Conservation (phyloP, 805 yeast genomes). For the Lachancea thermotolerans region DNA sequence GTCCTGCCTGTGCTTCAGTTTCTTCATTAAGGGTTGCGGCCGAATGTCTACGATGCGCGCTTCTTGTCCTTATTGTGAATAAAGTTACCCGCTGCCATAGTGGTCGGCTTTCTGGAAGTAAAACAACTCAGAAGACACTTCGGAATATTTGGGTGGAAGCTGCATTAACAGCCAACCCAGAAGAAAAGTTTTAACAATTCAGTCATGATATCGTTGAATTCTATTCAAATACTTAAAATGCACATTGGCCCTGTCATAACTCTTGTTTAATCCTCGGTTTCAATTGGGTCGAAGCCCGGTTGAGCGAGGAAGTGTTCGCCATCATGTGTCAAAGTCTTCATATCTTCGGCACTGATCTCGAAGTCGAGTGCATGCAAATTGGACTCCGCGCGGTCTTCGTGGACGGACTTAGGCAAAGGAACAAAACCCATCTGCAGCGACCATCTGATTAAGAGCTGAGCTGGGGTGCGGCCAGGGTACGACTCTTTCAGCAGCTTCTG, state of each 20-base stretch:
- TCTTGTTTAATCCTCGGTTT: not conserved
- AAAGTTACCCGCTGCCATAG: too few relatives aligned
- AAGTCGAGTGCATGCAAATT: slow-evolving; percentile 41
- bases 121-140: too few relatives aligned
- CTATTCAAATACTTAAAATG: not conserved
- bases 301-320: slow-evolving; percentile 2
- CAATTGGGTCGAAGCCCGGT: slow-evolving; percentile 4
- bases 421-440: slow-evolving; percentile 65
- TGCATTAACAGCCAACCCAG: too few relatives aligned
- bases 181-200: too few relatives aligned
- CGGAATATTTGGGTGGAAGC: too few relatives aligned
- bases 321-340: slow-evolving; percentile 5
- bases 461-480: slow-evolving; percentile 45
- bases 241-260: not conserved
- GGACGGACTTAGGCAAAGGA: slow-evolving; percentile 67
- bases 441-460: slow-evolving; percentile 68
- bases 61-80: too few relatives aligned
- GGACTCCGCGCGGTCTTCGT: slow-evolving; percentile 48
- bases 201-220: too few relatives aligned
- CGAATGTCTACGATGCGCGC: too few relatives aligned
- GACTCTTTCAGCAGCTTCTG: slow-evolving; percentile 45
- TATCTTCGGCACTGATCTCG: slow-evolving; percentile 5
- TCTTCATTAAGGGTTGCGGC: too few relatives aligned
- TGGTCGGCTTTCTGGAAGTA: too few relatives aligned
- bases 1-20: too few relatives aligned